phyloP scores from a whole-genome alignment of 2,329 filamentous ascomycete species.

The Alternaria sp. region DNA sequence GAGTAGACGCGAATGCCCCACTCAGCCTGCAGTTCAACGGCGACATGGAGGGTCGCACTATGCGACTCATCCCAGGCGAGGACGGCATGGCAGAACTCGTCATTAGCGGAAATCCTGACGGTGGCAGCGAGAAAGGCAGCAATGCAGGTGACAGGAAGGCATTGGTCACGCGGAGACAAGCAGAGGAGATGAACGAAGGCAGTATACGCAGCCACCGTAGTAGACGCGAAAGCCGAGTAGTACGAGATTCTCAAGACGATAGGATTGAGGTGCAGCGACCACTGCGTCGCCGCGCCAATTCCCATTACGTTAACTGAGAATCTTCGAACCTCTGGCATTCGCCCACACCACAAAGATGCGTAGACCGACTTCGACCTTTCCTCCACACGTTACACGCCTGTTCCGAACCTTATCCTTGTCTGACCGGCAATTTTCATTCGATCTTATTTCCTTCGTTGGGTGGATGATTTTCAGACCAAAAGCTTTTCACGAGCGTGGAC shows the following conservation, averaged over 20 bases:
- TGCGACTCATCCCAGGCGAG: slow-evolving; percentile 45
- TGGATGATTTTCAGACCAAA: slow-evolving; percentile 24
- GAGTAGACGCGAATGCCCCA: slow-evolving; percentile 44
- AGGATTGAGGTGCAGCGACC: slow-evolving; percentile 27
- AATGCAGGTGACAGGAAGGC: slow-evolving; percentile 28
- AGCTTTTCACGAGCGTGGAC: slow-evolving; percentile 23
- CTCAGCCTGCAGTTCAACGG: slow-evolving; percentile 47
- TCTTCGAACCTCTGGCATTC: slow-evolving; percentile 1
- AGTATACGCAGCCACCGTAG: slow-evolving; percentile 39
- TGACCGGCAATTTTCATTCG: slow-evolving; percentile 8
- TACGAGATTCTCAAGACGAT: slow-evolving; percentile 23
- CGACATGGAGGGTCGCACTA: slow-evolving; percentile 49
- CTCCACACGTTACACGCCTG: slow-evolving; percentile 14
- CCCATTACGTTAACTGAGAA: slow-evolving; percentile 28
- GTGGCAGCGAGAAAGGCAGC: slow-evolving; percentile 40
- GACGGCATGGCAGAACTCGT: slow-evolving; percentile 49
- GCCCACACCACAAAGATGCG: background rate
- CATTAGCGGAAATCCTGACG: slow-evolving; percentile 34
- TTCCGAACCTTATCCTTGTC: slow-evolving; percentile 1
- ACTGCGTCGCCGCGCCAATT: slow-evolving; percentile 30
- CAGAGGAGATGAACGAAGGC: slow-evolving; percentile 41
- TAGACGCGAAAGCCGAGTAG: slow-evolving; percentile 31
- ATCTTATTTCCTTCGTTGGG: slow-evolving; percentile 13
- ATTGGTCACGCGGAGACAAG: slow-evolving; percentile 35
- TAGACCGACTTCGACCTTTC: slow-evolving; percentile 1